Percentiles rank a stretch among this genome's conserved stretches.
Evolutionary conservation across 192 early-diverging fungal genomes (phyloP).

Genomic region (Lobosporangium transversale): DNA sequence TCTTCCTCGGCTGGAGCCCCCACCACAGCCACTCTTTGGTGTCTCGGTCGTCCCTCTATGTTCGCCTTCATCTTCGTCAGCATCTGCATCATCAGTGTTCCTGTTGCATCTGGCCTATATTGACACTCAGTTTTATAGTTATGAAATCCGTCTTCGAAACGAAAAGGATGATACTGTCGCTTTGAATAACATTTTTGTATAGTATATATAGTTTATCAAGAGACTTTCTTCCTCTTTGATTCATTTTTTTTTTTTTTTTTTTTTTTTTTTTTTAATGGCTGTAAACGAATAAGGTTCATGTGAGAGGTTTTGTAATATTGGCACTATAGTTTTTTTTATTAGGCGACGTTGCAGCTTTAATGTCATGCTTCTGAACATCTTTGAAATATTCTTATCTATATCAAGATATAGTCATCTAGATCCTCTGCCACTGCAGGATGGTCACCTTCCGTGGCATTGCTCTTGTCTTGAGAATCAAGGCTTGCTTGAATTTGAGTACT

Average conservation of each 20-base stretch:
- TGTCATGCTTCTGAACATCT: too few species aligned
- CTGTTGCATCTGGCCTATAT: conserved; percentile 37
- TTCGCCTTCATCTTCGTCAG: neutral
- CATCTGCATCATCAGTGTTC: conserved; percentile 11
- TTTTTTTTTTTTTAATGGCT: too few species aligned
- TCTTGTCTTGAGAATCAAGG: too few species aligned
- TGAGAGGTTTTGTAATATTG: too few species aligned
- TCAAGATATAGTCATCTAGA: too few species aligned
- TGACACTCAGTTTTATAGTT: conserved; percentile 29
- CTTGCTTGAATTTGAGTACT: too few species aligned
- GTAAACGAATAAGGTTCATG: too few species aligned
- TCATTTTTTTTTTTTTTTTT: conserved; percentile 2
- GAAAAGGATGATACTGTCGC: conserved; percentile 36
- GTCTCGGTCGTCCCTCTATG: conserved; percentile 21
- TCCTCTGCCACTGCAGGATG: too few species aligned
- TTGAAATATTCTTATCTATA: too few species aligned
- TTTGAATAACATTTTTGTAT: conserved; percentile 37
- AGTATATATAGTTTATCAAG: neutral
- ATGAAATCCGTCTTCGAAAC: conserved; percentile 36
- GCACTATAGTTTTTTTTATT: too few species aligned
- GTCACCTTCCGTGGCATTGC: too few species aligned
- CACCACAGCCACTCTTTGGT: conserved; percentile 17
- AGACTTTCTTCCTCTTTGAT: neutral
- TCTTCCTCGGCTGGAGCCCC: conserved; percentile 37
- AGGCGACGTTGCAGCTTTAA: too few species aligned